Base-by-base conservation (phyloP, 371 early-diverging fungal genomes). In the Apophysomyces sp. region DNA sequence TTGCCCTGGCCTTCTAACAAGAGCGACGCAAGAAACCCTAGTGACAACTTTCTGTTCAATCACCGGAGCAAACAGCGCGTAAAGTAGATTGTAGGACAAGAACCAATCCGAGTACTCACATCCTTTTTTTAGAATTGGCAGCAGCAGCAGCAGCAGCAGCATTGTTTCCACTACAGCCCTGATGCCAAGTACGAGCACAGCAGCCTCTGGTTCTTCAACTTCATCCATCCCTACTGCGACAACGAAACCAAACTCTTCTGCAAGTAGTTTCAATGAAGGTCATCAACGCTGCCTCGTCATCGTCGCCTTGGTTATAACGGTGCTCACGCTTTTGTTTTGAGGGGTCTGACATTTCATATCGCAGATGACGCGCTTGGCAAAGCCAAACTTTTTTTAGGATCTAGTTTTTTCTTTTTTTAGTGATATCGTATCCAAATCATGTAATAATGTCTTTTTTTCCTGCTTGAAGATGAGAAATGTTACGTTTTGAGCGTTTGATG, bases 31-130 rank as follows among this genome's bases (percentile, higher is more conserved):
- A 27, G 52, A 69, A 15, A 66, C 67, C 4, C 52, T 63, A 39
- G 68, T 61, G 37, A 72, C 62, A 13, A 69, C 72, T n/a, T 73
- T 61, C 27, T 77, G 77, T 39, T 77, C 77, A 5, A 71, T 71
- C 57, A 72, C 74, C 5, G 63, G 67, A 30, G 69, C 77, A 11
- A 72, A 73, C 40, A 69, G 57, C 61, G 63, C 67, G 71, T 71
- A 67, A 41, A 44, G 18, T 44, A 16, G 16, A 44, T 44, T 44
- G 49, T 44, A 21, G 49, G 49, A 44, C 49, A 44, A 44, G 21
- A 21, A 44, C 21, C 49, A 37, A 44, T 44, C 49, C 49, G 21
- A 44, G 8, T 44, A 18, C 49, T 44, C 49, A 44, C 21, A 44
- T 44, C 27, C 49, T 44, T 44, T 44, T 44, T 44, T 44, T 44